phyloP scores from a whole-genome alignment of 73 alveolate genomes.

The Tetrahymena thermophila region DNA sequence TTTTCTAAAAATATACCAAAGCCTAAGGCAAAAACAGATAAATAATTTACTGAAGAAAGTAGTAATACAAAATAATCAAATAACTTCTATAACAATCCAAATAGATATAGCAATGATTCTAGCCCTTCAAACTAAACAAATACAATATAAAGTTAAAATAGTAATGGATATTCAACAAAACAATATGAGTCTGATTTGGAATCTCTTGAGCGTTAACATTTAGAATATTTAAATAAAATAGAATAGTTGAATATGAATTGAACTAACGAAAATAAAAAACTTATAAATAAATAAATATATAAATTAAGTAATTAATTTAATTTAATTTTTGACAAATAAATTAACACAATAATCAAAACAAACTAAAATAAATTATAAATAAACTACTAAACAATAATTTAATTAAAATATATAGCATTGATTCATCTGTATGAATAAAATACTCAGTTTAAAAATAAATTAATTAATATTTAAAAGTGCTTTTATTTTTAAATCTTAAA shows the following conservation, averaged over 20 bases:
- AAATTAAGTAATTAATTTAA: no score
- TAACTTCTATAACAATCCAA: background rate
- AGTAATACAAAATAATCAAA: background rate
- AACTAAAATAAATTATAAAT: no score
- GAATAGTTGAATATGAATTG: background rate
- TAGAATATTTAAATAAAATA: background rate
- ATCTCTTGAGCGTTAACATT: background rate
- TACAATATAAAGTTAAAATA: background rate
- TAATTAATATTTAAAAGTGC: no score
- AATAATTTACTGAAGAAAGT: background rate
- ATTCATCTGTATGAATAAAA: no score
- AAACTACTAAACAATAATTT: no score
- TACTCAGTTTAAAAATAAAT: no score
- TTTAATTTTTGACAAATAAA: background rate
- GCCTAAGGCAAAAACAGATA: background rate
- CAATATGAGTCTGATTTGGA: background rate
- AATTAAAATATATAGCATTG: no score
- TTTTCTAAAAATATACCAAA: background rate
- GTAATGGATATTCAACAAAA: background rate
- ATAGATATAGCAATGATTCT: background rate
- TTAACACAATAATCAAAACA: no score
- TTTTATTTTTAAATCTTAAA: no score
- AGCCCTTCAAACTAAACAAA: background rate
- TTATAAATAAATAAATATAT: no score
- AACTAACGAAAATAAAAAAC: background rate